Base-by-base conservation (phyloP, 495 filamentous ascomycete species). In the Sabuloglossum arenarium region DNA sequence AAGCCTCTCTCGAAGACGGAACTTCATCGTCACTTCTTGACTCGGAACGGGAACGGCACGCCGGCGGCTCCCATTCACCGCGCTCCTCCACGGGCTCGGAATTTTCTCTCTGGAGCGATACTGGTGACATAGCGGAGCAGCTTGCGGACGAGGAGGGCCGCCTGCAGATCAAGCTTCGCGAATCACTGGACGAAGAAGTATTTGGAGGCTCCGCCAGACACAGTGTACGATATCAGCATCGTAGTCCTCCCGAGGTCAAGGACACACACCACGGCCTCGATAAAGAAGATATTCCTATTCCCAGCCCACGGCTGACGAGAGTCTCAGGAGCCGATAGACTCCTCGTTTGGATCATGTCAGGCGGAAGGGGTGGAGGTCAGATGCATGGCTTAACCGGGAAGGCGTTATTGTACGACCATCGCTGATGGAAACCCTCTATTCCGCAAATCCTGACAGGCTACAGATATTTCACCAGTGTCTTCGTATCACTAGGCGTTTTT, bases 401-500 rank as follows among this genome's bases (percentile, higher is more conserved):
- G 73, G 82, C 89, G 68, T 76, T 98, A 63, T 75, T 98, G 86
- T 94, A 76, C 63, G 83, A 73, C 24, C 49, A 53, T 46, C 52
- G 2, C 3, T 57, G 12, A 37, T 29, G 19, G 21, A 16, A 4
- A 16, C 10, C 10, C 39, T n/a, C 21, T 4, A 6, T 28, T 11
- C 6, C 34, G 12, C 30, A 37, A 11, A 16, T n/a, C 12, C 32
- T 45, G 21, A 55, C 31, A 9, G 30, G 11, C 9, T 32, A 23
- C 62, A 94, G 88, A 53, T 98, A 96, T 66, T 97, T 98, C 66
- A 95, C 93, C 31, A 94, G 85, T 66, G 85, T 98, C 16, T 97
- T 98, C 70, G 91, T 98, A 60, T 97, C 93, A 52, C 75, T 98
- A 65, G 91, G 91, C 25, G 91, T 98, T 27, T 98, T 98, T 62